Conservation (phyloP, 139 green algal species). For the Chlorella sp. region DNA sequence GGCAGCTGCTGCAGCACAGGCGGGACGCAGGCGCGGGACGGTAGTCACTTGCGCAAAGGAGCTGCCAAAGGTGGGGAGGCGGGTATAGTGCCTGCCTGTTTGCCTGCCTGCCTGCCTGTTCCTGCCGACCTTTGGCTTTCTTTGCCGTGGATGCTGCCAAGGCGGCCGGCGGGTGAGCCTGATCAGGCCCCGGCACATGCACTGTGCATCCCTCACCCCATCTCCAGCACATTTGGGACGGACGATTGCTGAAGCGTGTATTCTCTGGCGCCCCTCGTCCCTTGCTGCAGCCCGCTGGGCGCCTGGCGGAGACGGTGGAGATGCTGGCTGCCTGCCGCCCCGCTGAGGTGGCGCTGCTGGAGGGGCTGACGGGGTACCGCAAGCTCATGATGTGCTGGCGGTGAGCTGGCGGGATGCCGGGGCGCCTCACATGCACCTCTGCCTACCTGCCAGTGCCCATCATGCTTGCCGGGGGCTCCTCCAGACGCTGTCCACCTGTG, state of each 20-base stretch:
- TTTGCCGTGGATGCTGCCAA: no score
- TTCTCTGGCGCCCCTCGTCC: background rate
- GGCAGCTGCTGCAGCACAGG: background rate
- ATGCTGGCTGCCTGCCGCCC: conserved; percentile 53
- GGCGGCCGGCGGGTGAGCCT: no score
- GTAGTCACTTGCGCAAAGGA: background rate
- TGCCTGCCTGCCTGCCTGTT: background rate
- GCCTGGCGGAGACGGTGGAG: conserved; percentile 54
- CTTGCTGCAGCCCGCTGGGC: conserved; percentile 24
- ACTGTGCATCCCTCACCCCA: background rate
- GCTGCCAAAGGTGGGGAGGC: background rate
- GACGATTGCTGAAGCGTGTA: no score
- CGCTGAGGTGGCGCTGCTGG: conserved; percentile 50
- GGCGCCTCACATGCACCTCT: background rate
- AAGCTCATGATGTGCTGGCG: conserved; percentile 61
- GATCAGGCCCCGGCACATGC: background rate
- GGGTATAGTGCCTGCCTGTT: no score
- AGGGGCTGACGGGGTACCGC: conserved; percentile 28
- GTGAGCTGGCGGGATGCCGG: conserved; percentile 11
- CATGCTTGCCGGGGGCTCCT: background rate
- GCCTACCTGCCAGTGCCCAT: no score
- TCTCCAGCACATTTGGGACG: no score
- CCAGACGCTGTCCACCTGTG: no score
- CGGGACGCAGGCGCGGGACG: background rate
- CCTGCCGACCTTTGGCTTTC: no score